Evolutionary conservation across 768 basidiomycete genomes (phyloP).

Genomic region (Boletus pseudo-olivaceus): DNA sequence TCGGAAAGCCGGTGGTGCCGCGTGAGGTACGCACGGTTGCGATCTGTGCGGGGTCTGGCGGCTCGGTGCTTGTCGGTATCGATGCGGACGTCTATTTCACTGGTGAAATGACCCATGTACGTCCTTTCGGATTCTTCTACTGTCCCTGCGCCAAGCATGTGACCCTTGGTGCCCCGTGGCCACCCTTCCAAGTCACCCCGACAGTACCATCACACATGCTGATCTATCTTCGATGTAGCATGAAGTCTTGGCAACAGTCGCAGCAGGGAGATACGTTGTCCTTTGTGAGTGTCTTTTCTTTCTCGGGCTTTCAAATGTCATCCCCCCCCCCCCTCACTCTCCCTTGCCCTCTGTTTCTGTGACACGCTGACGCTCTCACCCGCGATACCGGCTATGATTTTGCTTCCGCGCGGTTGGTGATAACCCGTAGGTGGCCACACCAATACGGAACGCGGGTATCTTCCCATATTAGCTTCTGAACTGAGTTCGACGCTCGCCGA

Average conservation of each 20-base stretch:
- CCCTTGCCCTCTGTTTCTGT: slow-evolving; percentile 7
- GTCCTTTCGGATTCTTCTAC: slow-evolving; percentile 27
- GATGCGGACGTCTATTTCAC: slow-evolving; percentile 88
- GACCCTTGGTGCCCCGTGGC: neutral
- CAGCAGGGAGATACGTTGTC: slow-evolving; percentile 73
- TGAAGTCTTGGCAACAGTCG: slow-evolving; percentile 79
- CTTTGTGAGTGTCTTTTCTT: slow-evolving; percentile 56
- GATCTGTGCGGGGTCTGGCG: slow-evolving; percentile 90
- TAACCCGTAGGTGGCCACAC: slow-evolving; percentile 72
- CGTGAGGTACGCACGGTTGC: slow-evolving; percentile 59
- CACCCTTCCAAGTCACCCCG: slow-evolving; percentile 11
- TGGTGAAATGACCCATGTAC: slow-evolving; percentile 88
- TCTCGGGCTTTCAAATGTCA: neutral
- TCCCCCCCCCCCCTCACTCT: neutral
- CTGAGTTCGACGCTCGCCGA: slow-evolving; percentile 50
- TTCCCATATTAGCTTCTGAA: slow-evolving; percentile 67
- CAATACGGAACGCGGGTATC: slow-evolving; percentile 93
- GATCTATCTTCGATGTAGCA: slow-evolving; percentile 50
- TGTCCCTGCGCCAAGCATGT: neutral
- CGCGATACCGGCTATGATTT: slow-evolving; percentile 15
- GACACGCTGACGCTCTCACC: slow-evolving; percentile 8
- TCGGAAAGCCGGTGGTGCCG: slow-evolving; percentile 47
- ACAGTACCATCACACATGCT: neutral
- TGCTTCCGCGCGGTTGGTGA: slow-evolving; percentile 17
- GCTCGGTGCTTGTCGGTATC: slow-evolving; percentile 65